Base-by-base conservation (phyloP, 345 rosid species). In the Cochlearia excelsa region DNA sequence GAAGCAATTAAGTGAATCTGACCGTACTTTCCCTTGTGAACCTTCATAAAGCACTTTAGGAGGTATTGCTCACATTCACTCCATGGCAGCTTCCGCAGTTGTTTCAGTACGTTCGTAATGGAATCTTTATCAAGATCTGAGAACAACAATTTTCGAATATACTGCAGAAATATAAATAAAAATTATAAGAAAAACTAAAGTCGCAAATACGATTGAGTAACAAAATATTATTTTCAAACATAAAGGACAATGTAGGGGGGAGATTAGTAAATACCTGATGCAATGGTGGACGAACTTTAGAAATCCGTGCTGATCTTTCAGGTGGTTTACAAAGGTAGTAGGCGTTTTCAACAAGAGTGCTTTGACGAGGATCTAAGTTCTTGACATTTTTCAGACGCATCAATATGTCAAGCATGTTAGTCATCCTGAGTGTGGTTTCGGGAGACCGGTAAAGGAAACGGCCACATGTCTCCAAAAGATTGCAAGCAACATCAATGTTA, bases 301-400 rank as follows among this genome's bases (percentile, higher is more conserved):
- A 74, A 51, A 87, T 75, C 47, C 99, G 78, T 50, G 95, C 96
- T 56, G 99, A 83, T 76, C 99, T 84, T 81, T 94, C 99, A 78
- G 96, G 99, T 54, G 99, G 99, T 68, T 94, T 90, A 81, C 97
- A 94, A 57, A 94, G 78, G 77, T 89, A 94, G 65, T 94, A 94
- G 61, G 97, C 97, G 81, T 94, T 94, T 85, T 94, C 99, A 59
- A 94, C 97, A 56, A 94, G 93, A 47, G 96, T 94, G 65, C 84
- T 88, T 63, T 87, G 99, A 34, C 99, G 92, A 55, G 99, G 97
- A 76, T 90, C 97, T 82, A 94, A 75, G 78, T 87, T 90, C 73
- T 94, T 94, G 41, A 94, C 99, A 81, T 94, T 94, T 82, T 94
- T 94, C 81, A 94, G 77, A 60, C 99, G 99, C 99, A 94, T 90